phyloP scores from a whole-genome alignment of 192 early-diverging fungal species.

The Coemansia sp. region DNA sequence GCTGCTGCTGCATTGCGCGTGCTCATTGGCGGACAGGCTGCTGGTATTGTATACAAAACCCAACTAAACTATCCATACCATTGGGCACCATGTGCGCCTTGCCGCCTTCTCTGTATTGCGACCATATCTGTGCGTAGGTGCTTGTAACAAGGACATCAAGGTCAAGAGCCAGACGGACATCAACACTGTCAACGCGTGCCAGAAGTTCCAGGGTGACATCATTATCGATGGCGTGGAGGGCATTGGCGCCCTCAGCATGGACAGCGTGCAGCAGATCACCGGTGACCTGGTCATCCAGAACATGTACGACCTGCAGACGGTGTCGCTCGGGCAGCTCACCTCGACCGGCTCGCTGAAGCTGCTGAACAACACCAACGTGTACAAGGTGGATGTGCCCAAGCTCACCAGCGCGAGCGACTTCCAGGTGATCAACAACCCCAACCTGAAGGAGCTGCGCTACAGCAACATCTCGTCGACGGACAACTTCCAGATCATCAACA shows the following conservation, averaged over 20 bases:
- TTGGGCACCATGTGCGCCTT: too few species aligned
- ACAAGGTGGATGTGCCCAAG: slow-evolving; percentile 35
- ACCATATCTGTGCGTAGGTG: too few species aligned
- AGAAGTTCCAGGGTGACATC: slow-evolving; percentile 36
- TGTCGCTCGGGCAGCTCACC: slow-evolving; percentile 44
- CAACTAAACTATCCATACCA: too few species aligned
- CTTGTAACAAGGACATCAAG: slow-evolving; percentile 40
- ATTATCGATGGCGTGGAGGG: slow-evolving; percentile 32
- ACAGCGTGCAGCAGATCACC: slow-evolving; percentile 36
- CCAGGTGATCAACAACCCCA: slow-evolving; percentile 53
- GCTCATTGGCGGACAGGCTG: background rate
- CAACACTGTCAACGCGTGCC: slow-evolving; percentile 38
- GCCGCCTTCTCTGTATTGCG: too few species aligned
- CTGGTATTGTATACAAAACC: background rate
- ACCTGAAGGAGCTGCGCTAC: slow-evolving; percentile 42
- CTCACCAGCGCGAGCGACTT: slow-evolving; percentile 46
- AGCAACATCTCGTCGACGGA: slow-evolving; percentile 44
- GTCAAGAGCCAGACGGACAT: slow-evolving; percentile 41
- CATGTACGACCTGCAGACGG: slow-evolving; percentile 49
- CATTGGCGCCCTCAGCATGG: slow-evolving; percentile 28
- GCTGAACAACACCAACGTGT: slow-evolving; percentile 57
- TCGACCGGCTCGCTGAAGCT: slow-evolving; percentile 42
- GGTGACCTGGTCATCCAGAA: slow-evolving; percentile 54
- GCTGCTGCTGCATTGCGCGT: too few species aligned
- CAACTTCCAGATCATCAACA: slow-evolving; percentile 54